Percentiles rank a stretch among this genome's conserved stretches.
Evolutionary conservation across 2,329 filamentous ascomycete species (phyloP).

Genomic region (Orbilia quercus): DNA sequence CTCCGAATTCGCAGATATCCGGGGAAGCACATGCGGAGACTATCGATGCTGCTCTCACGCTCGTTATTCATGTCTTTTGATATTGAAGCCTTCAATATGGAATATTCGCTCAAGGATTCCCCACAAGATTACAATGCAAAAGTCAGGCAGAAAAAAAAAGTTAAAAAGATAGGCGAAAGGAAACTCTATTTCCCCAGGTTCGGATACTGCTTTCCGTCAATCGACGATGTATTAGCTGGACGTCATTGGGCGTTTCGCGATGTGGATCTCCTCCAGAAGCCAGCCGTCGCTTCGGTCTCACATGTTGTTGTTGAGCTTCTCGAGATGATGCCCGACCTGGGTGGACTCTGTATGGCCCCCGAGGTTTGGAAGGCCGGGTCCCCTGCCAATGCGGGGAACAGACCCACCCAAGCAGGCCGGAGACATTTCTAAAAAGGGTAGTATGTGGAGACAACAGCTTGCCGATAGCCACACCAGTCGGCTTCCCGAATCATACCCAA

Average conservation of each 20-base stretch:
- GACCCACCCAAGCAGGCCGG: slow-evolving; percentile 35
- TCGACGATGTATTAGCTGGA: slow-evolving; percentile 6
- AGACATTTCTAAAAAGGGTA: slow-evolving; percentile 38
- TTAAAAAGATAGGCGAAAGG: slow-evolving; percentile 18
- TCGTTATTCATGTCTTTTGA: neutral
- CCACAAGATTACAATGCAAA: neutral
- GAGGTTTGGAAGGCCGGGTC: slow-evolving; percentile 3
- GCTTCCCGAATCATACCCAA: slow-evolving; percentile 42
- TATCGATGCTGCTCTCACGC: slow-evolving; percentile 11
- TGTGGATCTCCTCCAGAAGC: slow-evolving; percentile 23
- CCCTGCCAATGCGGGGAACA: slow-evolving; percentile 49
- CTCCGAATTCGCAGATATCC: slow-evolving; percentile 35
- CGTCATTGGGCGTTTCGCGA: slow-evolving; percentile 35
- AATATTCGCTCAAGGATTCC: slow-evolving; percentile 11
- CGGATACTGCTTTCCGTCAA: neutral
- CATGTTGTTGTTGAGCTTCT: slow-evolving; percentile 50
- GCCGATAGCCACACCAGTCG: slow-evolving; percentile 27
- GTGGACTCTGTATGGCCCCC: slow-evolving; percentile 4
- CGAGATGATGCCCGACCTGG: slow-evolving; percentile 32
- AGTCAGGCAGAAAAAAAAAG: neutral
- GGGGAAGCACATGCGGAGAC: slow-evolving; percentile 50
- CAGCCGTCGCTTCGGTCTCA: slow-evolving; percentile 50
- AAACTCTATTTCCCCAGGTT: slow-evolving; percentile 43
- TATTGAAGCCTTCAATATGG: neutral
- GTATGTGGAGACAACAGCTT: slow-evolving; percentile 12